phyloP scores from a whole-genome alignment of 169 alveolate genomes.

The Toxoplasma gondii region DNA sequence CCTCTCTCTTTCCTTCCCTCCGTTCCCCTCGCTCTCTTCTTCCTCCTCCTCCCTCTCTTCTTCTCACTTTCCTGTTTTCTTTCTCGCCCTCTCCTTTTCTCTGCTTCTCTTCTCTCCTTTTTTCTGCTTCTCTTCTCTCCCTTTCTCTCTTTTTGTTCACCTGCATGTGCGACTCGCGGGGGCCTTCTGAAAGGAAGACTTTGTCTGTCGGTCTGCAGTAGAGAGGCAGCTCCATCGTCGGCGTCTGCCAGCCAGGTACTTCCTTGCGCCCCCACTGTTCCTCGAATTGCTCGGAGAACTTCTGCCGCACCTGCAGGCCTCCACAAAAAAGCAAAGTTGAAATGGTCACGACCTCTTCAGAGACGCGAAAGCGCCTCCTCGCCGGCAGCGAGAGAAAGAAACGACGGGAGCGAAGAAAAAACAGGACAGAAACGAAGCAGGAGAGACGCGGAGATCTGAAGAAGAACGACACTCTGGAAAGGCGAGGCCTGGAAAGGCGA shows the following conservation, averaged over 20 bases:
- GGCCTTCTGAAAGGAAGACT: constrained; percentile 72
- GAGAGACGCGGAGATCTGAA: too few relatives aligned
- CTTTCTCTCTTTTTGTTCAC: neutral
- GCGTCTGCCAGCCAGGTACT: constrained; percentile 81
- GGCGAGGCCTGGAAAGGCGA: too few relatives aligned
- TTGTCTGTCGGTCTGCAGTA: constrained; percentile 81
- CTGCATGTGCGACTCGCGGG: constrained; percentile 54
- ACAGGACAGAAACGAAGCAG: too few relatives aligned
- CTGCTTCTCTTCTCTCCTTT: neutral
- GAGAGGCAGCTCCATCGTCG: constrained; percentile 75
- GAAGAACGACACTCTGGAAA: too few relatives aligned
- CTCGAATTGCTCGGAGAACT: constrained; percentile 78
- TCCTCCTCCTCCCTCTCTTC: too few relatives aligned
- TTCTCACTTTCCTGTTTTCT: too few relatives aligned
- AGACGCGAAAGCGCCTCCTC: too few relatives aligned
- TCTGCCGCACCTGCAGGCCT: constrained; percentile 43
- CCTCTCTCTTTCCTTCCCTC: neutral
- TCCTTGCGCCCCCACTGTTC: constrained; percentile 71
- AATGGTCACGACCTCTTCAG: too few relatives aligned
- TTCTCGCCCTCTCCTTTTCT: too few relatives aligned
- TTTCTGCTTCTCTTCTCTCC: neutral
- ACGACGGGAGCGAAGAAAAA: too few relatives aligned
- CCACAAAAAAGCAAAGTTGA: too few relatives aligned
- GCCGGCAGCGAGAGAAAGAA: too few relatives aligned
- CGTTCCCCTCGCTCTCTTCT: neutral